Conservation (phyloP, 805 yeast genomes). For the Metschnikowia continentalis region DNA sequence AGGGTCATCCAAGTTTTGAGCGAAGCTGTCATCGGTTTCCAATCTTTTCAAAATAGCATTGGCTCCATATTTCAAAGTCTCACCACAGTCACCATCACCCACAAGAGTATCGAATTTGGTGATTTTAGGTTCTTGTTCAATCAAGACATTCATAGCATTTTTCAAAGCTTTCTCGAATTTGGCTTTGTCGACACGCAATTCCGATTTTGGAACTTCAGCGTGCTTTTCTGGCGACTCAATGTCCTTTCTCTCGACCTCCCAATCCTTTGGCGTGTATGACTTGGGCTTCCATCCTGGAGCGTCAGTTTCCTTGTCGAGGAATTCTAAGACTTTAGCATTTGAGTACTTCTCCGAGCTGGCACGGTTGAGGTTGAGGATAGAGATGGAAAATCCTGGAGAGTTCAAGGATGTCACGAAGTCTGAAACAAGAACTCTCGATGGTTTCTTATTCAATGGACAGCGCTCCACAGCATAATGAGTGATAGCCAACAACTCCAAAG, state of each 20-base stretch:
- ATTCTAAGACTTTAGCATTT: constrained; percentile 34
- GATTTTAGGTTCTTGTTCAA: constrained; percentile 64
- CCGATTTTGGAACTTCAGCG: constrained; percentile 22
- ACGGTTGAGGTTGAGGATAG: constrained; percentile 66
- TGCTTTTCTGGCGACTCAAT: constrained; percentile 25
- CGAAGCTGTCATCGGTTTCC: constrained; percentile 28
- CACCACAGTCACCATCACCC: constrained; percentile 98
- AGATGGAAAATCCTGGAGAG: constrained; percentile 88
- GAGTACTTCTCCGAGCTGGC: constrained; percentile 16
- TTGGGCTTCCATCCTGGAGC: constrained; percentile 80
- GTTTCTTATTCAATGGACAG: constrained; percentile 53
- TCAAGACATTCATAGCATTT: constrained; percentile 33
- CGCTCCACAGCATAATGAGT: constrained; percentile 54
- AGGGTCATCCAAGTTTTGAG: constrained; percentile 37
- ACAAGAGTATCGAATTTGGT: constrained; percentile 83
- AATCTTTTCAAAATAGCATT: constrained; percentile 60
- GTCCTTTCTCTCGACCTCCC: constrained; percentile 24
- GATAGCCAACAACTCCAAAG: constrained; percentile 71
- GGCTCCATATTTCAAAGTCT: constrained; percentile 81
- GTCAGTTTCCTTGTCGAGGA: constrained; percentile 66
- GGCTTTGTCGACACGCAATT: constrained; percentile 26
- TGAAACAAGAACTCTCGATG: constrained; percentile 68
- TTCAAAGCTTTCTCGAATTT: constrained; percentile 52
- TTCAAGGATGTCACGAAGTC: constrained; percentile 85
- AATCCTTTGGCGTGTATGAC: constrained; percentile 25